Evolutionary conservation across 1,284 basidiomycete species (phyloP).

Genomic region (Ustanciosporium gigantosporum): DNA sequence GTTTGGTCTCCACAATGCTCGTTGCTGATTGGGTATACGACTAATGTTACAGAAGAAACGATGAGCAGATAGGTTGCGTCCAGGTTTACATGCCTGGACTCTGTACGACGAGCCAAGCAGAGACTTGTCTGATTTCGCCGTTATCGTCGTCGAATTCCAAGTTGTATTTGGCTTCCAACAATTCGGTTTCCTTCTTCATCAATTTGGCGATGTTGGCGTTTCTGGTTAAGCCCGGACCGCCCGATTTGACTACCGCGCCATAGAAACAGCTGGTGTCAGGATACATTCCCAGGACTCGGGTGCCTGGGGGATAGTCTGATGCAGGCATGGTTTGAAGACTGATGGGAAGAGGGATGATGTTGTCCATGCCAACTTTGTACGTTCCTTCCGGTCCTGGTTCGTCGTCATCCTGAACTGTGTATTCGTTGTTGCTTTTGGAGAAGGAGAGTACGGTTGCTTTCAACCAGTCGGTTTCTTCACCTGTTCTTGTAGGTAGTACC

Average conservation of each 20-base stretch:
- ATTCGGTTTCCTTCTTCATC: slow-evolving; percentile 43
- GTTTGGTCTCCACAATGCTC: too few relatives aligned
- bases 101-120: slow-evolving; percentile 57
- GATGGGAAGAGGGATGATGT: slow-evolving; percentile 55
- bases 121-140: slow-evolving; percentile 51
- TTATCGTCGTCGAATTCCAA: slow-evolving; percentile 60
- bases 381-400: slow-evolving; percentile 38
- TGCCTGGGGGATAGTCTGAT: slow-evolving; percentile 45
- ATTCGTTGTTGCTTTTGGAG: slow-evolving; percentile 30
- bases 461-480: slow-evolving; percentile 39
- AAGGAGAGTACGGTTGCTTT: slow-evolving; percentile 32
- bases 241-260: slow-evolving; percentile 52
- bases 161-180: slow-evolving; percentile 52
- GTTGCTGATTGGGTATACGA: too few relatives aligned
- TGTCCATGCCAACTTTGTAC: slow-evolving; percentile 35
- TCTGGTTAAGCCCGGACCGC: slow-evolving; percentile 48
- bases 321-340: slow-evolving; percentile 49
- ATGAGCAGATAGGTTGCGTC: too few relatives aligned
- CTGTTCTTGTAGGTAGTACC: slow-evolving; percentile 22
- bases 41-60: too few relatives aligned
- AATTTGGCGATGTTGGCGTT: slow-evolving; percentile 25
- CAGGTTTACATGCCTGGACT: slow-evolving; percentile 32
- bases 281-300: slow-evolving; percentile 57
- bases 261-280: slow-evolving; percentile 61
- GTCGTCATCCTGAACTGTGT: slow-evolving; percentile 36